These are phyloP conservation scores for Suhomyces coccinellae DNA, from an alignment of 1,139 yeast species.

Conservation along the genomic window DNA sequence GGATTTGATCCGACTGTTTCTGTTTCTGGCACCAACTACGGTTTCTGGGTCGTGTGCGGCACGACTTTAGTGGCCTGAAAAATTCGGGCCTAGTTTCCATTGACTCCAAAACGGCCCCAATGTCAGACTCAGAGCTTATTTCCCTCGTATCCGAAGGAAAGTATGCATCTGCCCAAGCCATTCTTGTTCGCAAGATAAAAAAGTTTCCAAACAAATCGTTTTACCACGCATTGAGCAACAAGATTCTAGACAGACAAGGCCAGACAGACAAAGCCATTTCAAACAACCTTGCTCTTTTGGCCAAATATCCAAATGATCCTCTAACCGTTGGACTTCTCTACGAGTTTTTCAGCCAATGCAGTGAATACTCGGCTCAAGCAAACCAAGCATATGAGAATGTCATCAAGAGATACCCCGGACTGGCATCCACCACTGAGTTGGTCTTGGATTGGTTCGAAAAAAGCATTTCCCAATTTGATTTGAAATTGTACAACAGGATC, in stretches of 20 bases:
- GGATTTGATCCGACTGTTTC: no score
- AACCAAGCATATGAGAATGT: conserved; percentile 55
- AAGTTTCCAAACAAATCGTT: conserved; percentile 58
- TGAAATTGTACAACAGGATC: conserved; percentile 13
- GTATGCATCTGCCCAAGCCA: conserved; percentile 52
- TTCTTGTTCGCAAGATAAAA: conserved; percentile 50
- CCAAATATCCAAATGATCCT: conserved; percentile 54
- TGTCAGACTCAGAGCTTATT: conserved; percentile 32
- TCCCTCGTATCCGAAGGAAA: conserved; percentile 56
- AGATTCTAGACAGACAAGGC: conserved; percentile 44
- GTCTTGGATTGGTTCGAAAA: conserved; percentile 51
- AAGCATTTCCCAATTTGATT: conserved; percentile 37
- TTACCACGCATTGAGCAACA: conserved; percentile 53
- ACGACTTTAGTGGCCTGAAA: neutral
- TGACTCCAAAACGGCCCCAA: conserved; percentile 8
- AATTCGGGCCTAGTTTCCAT: neutral
- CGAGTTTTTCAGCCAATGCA: conserved; percentile 29
- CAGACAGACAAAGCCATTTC: conserved; percentile 44
- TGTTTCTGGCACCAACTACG: no score
- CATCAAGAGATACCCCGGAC: conserved; percentile 50
- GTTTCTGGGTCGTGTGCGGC: neutral
- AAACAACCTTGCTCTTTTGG: conserved; percentile 42
- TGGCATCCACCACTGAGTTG: conserved; percentile 26
- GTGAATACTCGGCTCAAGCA: conserved; percentile 37
- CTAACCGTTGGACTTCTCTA: conserved; percentile 50